Percentiles rank a stretch among this genome's conserved stretches.
Evolutionary conservation across 2,329 filamentous ascomycete genomes (phyloP).

Genomic region (Magnaporthiopsis rhizophila): DNA sequence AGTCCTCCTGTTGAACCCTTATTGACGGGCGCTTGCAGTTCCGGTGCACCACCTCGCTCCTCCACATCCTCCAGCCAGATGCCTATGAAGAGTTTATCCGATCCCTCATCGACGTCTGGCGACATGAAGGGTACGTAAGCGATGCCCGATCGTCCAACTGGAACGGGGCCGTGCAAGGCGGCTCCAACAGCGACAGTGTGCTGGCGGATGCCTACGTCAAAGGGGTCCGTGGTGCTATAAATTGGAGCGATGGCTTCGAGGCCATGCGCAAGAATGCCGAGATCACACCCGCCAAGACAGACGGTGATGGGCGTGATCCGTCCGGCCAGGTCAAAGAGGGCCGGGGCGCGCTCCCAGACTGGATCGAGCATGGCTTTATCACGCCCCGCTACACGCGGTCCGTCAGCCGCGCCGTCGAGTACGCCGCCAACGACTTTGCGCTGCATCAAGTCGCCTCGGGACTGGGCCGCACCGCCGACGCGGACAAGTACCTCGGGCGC

Average conservation of each 20-base stretch:
- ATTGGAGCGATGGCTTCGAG: constrained; percentile 55
- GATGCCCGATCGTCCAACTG: constrained; percentile 60
- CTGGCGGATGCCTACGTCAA: constrained; percentile 69
- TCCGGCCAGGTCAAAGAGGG: constrained; percentile 60
- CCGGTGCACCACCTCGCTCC: constrained; percentile 55
- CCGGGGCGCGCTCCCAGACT: constrained; percentile 61
- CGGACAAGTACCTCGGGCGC: constrained; percentile 50
- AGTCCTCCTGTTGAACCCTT: not conserved
- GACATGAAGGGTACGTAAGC: constrained; percentile 55
- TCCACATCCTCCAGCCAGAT: constrained; percentile 56
- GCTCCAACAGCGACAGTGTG: constrained; percentile 63
- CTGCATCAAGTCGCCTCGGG: constrained; percentile 56
- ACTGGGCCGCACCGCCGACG: constrained; percentile 44
- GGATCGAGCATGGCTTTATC: constrained; percentile 57
- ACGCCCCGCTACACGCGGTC: constrained; percentile 56
- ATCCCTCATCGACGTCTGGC: constrained; percentile 61
- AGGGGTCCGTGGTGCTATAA: constrained; percentile 50
- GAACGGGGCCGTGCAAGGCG: constrained; percentile 62
- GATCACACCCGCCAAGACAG: constrained; percentile 49
- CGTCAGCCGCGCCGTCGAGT: constrained; percentile 59
- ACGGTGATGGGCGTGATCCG: constrained; percentile 42
- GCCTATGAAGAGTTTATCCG: constrained; percentile 59
- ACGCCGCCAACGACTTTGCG: constrained; percentile 56
- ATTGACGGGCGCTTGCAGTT: constrained; percentile 29
- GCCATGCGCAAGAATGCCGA: constrained; percentile 64